Conservation (phyloP, 441 rosid species). For the Eutrema salsugineum region DNA sequence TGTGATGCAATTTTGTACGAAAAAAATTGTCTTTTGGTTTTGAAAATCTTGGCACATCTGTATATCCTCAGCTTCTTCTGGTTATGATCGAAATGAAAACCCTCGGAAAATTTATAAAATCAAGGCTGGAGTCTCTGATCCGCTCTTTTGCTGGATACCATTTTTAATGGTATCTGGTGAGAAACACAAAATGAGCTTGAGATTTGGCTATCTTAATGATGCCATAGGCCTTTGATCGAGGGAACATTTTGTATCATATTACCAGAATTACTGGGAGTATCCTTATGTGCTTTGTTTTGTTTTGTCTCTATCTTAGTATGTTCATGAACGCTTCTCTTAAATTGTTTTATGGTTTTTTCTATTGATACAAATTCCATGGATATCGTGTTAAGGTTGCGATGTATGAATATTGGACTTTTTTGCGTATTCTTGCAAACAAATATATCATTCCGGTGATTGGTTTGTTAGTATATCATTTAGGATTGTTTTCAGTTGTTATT, state of each 20-base stretch:
- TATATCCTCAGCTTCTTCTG: background rate
- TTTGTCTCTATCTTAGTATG: background rate
- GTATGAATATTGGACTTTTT: no score
- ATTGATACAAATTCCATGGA: no score
- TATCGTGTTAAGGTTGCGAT: no score
- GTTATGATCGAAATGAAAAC: conserved; percentile 13
- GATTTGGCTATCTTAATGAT: conserved; percentile 46
- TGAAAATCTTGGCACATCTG: background rate
- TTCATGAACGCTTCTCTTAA: background rate
- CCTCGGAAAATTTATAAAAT: conserved; percentile 27
- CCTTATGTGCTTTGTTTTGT: background rate
- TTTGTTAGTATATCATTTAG: background rate
- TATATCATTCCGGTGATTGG: background rate
- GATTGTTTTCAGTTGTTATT: background rate
- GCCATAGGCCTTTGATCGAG: conserved; percentile 67
- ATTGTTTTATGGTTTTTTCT: background rate
- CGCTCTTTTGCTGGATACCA: conserved; percentile 35
- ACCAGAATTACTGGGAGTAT: conserved; percentile 17
- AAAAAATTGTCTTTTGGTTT: background rate
- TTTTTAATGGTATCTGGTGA: conserved; percentile 28
- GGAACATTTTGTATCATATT: conserved; percentile 28
- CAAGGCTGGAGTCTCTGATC: conserved; percentile 66
- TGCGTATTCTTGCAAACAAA: background rate
- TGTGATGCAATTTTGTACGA: background rate
- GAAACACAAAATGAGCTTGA: conserved; percentile 54